Conservation (phyloP, 805 yeast genomes). For the Brettanomyces sp. region DNA sequence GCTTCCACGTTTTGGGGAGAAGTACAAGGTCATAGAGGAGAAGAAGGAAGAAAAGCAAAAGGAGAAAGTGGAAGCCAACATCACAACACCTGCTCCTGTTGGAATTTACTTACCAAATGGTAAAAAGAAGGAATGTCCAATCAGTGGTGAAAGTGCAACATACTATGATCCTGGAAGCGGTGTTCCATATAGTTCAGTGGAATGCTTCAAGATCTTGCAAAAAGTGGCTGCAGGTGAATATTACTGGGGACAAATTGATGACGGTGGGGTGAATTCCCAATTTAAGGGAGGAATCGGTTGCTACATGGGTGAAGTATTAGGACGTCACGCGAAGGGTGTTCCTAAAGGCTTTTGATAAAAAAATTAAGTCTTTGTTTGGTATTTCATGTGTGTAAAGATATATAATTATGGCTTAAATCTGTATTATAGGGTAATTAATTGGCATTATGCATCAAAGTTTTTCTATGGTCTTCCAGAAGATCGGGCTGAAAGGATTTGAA, state of each 20-base stretch:
- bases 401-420: neutral
- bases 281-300: constrained; percentile 30
- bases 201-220: constrained; percentile 58
- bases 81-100: constrained; percentile 63
- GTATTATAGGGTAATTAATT: constrained; percentile 17
- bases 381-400: neutral
- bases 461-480: constrained; percentile 51
- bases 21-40: constrained; percentile 30
- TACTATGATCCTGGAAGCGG: constrained; percentile 86
- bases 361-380: neutral
- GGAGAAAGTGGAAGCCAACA: constrained; percentile 35
- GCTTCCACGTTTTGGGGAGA: constrained; percentile 59
- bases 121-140: constrained; percentile 55
- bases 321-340: constrained; percentile 70
- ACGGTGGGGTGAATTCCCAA: constrained; percentile 32
- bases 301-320: constrained; percentile 29
- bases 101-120: constrained; percentile 69
- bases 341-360: constrained; percentile 67
- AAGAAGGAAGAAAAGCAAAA: constrained; percentile 35
- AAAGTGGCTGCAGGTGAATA: constrained; percentile 46
- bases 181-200: constrained; percentile 76
- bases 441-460: constrained; percentile 49
- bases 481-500: constrained; percentile 55
- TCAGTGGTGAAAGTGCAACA: constrained; percentile 70
- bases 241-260: constrained; percentile 42